A percentile compares a stretch with the other conserved stretches of the same genome.
phyloP scores from a whole-genome alignment of 2,329 filamentous ascomycete species.

The Xylaria sp. region DNA sequence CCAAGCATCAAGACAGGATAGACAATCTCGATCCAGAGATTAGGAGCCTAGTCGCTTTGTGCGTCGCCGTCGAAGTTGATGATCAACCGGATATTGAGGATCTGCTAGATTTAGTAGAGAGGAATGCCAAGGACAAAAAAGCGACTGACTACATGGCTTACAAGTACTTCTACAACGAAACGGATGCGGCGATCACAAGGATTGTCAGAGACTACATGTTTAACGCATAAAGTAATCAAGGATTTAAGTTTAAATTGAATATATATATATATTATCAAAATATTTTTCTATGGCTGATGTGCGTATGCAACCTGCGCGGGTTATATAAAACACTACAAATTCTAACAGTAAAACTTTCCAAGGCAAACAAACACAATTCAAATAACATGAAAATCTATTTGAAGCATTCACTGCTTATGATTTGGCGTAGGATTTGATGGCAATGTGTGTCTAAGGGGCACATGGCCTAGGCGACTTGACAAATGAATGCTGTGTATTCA shows the following conservation, averaged over 20 bases:
- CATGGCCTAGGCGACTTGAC: too few relatives aligned
- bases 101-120: conserved; percentile 26
- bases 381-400: too few relatives aligned
- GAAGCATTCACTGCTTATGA: too few relatives aligned
- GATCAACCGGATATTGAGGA: conserved; percentile 28
- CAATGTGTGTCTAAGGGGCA: too few relatives aligned
- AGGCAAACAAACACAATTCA: too few relatives aligned
- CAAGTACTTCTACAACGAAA: conserved; percentile 14
- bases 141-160: neutral
- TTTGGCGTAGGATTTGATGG: too few relatives aligned
- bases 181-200: conserved; percentile 1
- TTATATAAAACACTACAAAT: too few relatives aligned
- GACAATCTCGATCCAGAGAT: conserved; percentile 31
- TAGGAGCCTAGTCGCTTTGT: conserved; percentile 26
- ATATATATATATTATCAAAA: too few relatives aligned
- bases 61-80: conserved; percentile 12
- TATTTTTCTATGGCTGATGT: too few relatives aligned
- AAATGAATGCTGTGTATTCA: too few relatives aligned
- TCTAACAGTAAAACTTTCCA: too few relatives aligned
- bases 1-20: conserved; percentile 21
- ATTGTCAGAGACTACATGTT: conserved; percentile 4
- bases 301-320: too few relatives aligned
- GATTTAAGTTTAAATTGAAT: neutral
- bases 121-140: conserved; percentile 3
- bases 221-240: neutral